A percentile compares a stretch with the other conserved stretches of the same genome.
These are phyloP conservation scores for Nakazawaea wyomingensis DNA, from an alignment of 805 yeast species.

Conservation along the genomic window DNA sequence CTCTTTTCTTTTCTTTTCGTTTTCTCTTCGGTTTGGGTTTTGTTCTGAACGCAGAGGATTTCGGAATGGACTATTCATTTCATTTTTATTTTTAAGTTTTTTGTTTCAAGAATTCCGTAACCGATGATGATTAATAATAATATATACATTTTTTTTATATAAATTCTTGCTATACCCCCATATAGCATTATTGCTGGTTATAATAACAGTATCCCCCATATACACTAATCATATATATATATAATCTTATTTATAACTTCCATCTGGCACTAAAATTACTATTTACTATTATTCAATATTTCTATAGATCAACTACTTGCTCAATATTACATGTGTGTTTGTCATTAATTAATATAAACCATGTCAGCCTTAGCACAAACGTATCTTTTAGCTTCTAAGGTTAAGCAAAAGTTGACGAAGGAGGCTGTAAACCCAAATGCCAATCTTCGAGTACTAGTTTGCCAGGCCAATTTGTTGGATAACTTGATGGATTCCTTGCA, in stretches of 20 bases:
- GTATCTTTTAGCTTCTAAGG: conserved; percentile 58
- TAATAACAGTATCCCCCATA: too few species aligned
- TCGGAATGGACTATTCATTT: too few species aligned
- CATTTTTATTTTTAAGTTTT: too few species aligned
- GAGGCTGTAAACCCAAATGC: conserved; percentile 59
- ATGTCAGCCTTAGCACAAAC: conserved; percentile 41
- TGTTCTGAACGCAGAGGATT: too few species aligned
- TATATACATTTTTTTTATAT: background rate
- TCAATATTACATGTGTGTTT: too few species aligned
- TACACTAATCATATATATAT: background rate
- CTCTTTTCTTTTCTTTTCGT: too few species aligned
- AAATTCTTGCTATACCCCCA: background rate
- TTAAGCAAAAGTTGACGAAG: conserved; percentile 54
- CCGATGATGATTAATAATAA: conserved; percentile 2
- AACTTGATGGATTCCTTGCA: conserved; percentile 50
- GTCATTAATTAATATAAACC: too few species aligned
- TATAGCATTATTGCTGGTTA: too few species aligned
- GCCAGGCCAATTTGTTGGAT: conserved; percentile 70
- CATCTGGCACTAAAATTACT: too few species aligned
- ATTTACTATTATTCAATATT: too few species aligned
- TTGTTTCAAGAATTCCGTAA: background rate
- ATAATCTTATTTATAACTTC: too few species aligned
- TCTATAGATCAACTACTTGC: background rate
- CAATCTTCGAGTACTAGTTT: conserved; percentile 51
- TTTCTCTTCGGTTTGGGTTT: too few species aligned